Evolutionary conservation across 2,329 filamentous ascomycete genomes (phyloP).

Genomic region (Fusarium caatingaense): DNA sequence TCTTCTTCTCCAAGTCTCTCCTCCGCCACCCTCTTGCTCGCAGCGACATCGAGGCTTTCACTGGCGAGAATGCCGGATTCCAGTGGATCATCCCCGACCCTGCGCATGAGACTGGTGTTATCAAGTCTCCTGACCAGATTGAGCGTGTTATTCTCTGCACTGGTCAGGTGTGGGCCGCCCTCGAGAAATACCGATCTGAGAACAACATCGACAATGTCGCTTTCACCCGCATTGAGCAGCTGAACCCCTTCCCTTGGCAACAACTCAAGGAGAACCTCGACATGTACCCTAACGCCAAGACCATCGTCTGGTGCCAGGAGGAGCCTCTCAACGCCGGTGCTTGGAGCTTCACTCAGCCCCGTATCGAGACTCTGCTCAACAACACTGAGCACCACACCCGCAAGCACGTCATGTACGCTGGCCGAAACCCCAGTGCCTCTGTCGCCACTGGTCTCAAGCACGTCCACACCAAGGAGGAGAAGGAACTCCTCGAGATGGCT

Average conservation of each 20-base stretch:
- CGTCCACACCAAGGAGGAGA: slow-evolving; percentile 91
- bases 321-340: slow-evolving; percentile 97
- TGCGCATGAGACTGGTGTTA: slow-evolving; percentile 78
- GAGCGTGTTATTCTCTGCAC: slow-evolving; percentile 94
- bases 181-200: slow-evolving; percentile 89
- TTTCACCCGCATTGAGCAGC: slow-evolving; percentile 95
- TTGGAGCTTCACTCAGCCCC: slow-evolving; percentile 97
- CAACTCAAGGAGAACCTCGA: slow-evolving; percentile 97
- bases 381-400: slow-evolving; percentile 91
- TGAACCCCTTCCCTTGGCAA: slow-evolving; percentile 99
- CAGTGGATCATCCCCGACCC: slow-evolving; percentile 95
- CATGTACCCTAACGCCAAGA: slow-evolving; percentile 96
- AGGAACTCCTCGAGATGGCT: slow-evolving; percentile 77
- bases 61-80: slow-evolving; percentile 86
- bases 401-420: slow-evolving; percentile 97
- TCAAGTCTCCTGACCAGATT: slow-evolving; percentile 86
- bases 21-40: slow-evolving; percentile 94
- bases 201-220: slow-evolving; percentile 91
- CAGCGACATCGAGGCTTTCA: slow-evolving; percentile 91
- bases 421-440: slow-evolving; percentile 90
- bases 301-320: slow-evolving; percentile 97
- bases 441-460: slow-evolving; percentile 94
- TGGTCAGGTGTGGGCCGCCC: slow-evolving; percentile 91
- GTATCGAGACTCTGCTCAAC: slow-evolving; percentile 96
- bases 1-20: slow-evolving; percentile 98